phyloP scores from a whole-genome alignment of 73 alveolate genomes.

The Tetrahymena borealis region DNA sequence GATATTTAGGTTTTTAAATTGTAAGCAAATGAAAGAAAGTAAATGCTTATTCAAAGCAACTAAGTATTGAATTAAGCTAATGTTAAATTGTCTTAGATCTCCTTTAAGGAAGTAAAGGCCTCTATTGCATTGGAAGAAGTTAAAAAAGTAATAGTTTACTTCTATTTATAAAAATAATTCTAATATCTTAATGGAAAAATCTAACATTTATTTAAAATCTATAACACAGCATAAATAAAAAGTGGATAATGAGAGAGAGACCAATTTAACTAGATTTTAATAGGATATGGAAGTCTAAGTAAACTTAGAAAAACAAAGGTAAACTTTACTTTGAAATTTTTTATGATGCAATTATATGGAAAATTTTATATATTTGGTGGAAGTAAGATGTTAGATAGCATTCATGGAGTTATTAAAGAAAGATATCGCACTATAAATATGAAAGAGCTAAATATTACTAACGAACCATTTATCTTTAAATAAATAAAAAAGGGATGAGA shows the following conservation, averaged over 20 bases:
- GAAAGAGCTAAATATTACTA: too few species aligned
- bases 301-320: not conserved
- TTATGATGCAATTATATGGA: too few species aligned
- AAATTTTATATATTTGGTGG: too few species aligned
- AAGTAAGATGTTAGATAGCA: too few species aligned
- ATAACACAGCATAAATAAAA: not conserved
- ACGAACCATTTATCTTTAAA: too few species aligned
- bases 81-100: not conserved
- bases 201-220: not conserved
- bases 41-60: not conserved
- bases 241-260: not conserved
- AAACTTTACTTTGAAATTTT: not conserved
- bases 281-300: not conserved
- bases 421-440: too few species aligned
- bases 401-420: too few species aligned
- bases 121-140: not conserved
- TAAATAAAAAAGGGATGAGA: not conserved
- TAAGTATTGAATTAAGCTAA: not conserved
- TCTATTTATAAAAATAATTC: not conserved
- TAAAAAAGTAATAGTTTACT: not conserved
- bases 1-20: not conserved
- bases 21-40: not conserved
- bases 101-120: not conserved
- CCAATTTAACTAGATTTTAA: not conserved
- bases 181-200: not conserved